Base-by-base conservation (phyloP, 2,329 filamentous ascomycete species). In the Mycosphaerella sp. region DNA sequence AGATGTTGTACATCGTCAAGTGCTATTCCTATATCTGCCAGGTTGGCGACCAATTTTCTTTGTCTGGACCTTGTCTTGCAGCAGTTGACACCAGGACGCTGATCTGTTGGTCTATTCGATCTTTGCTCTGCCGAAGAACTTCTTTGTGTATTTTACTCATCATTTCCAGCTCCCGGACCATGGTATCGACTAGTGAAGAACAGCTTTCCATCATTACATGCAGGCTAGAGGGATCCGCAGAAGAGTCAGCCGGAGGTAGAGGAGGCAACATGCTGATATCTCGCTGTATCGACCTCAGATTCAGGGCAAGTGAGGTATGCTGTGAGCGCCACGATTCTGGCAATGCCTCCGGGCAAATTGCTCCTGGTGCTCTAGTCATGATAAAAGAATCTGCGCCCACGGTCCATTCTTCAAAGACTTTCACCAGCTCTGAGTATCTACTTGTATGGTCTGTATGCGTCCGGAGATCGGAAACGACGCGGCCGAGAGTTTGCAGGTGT, bases 81-180 rank as follows among this genome's bases (percentile, higher is more conserved):
- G 45, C 55, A 21, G 43, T 50, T 2, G 45, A 43, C 21, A 59
- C 47, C 12, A 65, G 42, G 12, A 53, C 56, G 32, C 58, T 59
- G 11, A 67, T 62, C 43, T 63, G 61, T 39, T 63, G 56, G 14
- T 69, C 66, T n/a, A 86, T 79, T 80, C 83, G 85, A 41, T 72
- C 73, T 53, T 76, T 75, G 68, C 87, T 84, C 43, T 76, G 73
- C 45, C 69, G 70, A 49, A 81, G 68, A 4, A 80, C 78, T 61
- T 82, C 80, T 45, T 70, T 71, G 69, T 85, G 81, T 53, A 87
- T 79, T 62, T 77, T 74, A 52, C 75, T 75, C 83, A 87, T 86
- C 55, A 78, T 56, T n/a, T 68, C 68, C 58, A 87, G 70, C 71
- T 86, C 84, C n/a, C 72, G 73, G 43, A 83, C 67, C 82, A 86